Conservation (phyloP, 495 filamentous ascomycete species). For the Pseudoneurospora amorphoporcata region DNA sequence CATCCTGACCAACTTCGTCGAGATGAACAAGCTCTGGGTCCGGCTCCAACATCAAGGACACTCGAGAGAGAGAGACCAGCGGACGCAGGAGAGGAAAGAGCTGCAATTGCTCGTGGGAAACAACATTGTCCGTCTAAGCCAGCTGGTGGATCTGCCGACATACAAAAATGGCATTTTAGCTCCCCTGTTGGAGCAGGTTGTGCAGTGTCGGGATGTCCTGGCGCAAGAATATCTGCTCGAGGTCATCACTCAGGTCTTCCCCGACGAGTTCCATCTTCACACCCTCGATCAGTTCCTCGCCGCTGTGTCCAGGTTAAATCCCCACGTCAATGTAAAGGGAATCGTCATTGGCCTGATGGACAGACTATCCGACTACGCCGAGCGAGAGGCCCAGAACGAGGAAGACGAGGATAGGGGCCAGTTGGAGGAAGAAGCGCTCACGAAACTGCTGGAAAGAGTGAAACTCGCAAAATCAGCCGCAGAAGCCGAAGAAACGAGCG, state of each 20-base stretch:
- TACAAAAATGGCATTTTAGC: slow-evolving; percentile 88
- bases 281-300: slow-evolving; percentile 89
- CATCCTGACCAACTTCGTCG: slow-evolving; percentile 94
- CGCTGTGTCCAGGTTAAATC: slow-evolving; percentile 83
- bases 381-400: slow-evolving; percentile 70
- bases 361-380: slow-evolving; percentile 82
- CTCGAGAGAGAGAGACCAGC: slow-evolving; percentile 82
- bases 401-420: slow-evolving; percentile 59
- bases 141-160: slow-evolving; percentile 84
- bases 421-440: slow-evolving; percentile 74
- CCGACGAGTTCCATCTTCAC: slow-evolving; percentile 95
- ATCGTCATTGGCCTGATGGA: slow-evolving; percentile 99
- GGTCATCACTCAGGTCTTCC: slow-evolving; percentile 97
- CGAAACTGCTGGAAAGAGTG: slow-evolving; percentile 64
- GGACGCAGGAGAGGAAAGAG: slow-evolving; percentile 91
- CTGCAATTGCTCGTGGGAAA: slow-evolving; percentile 90
- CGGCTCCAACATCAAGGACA: slow-evolving; percentile 94
- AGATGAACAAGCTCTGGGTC: slow-evolving; percentile 99
- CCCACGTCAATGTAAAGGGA: slow-evolving; percentile 92
- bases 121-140: slow-evolving; percentile 89
- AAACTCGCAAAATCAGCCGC: slow-evolving; percentile 52
- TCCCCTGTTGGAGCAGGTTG: slow-evolving; percentile 88
- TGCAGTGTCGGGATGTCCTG: slow-evolving; percentile 92
- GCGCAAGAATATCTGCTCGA: slow-evolving; percentile 96
- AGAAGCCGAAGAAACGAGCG: slow-evolving; percentile 20